A percentile compares a stretch with the other conserved stretches of the same genome.
Evolutionary conservation across 768 basidiomycete species (phyloP).

Genomic region (Roridomyces roridus): DNA sequence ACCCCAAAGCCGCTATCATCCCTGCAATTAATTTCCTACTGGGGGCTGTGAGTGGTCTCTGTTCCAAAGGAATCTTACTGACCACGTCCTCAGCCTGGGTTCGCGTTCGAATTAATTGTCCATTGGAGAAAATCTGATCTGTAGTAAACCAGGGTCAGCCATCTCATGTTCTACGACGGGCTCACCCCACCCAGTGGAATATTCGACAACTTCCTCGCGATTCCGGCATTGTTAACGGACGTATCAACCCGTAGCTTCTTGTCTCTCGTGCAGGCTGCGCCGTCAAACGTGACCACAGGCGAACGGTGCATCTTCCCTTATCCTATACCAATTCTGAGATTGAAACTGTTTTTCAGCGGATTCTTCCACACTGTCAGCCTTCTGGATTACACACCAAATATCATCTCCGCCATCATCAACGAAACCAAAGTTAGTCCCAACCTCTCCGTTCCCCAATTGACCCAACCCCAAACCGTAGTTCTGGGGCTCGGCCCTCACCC

Average conservation of each 20-base stretch:
- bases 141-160: no score
- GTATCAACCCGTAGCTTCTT: constrained; percentile 37
- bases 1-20: constrained; percentile 44
- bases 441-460: neutral
- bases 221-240: constrained; percentile 34
- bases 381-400: neutral
- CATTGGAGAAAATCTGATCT: no score
- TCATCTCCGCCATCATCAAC: neutral
- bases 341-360: neutral
- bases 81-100: no score
- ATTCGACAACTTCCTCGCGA: constrained; percentile 44
- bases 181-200: constrained; percentile 43
- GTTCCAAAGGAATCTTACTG: no score
- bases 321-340: no score
- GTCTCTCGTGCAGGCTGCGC: constrained; percentile 34
- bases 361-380: neutral
- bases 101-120: no score
- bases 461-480: neutral
- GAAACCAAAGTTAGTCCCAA: neutral
- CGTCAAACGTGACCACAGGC: constrained; percentile 32
- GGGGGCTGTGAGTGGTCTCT: no score
- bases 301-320: constrained; percentile 29
- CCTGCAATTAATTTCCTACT: constrained; percentile 42
- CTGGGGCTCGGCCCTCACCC: neutral
- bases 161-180: constrained; percentile 53